A percentile compares a stretch with the other conserved stretches of the same genome.
Evolutionary conservation across 1,284 basidiomycete species (phyloP).

Genomic region (Tetrapyrgos nigripes): DNA sequence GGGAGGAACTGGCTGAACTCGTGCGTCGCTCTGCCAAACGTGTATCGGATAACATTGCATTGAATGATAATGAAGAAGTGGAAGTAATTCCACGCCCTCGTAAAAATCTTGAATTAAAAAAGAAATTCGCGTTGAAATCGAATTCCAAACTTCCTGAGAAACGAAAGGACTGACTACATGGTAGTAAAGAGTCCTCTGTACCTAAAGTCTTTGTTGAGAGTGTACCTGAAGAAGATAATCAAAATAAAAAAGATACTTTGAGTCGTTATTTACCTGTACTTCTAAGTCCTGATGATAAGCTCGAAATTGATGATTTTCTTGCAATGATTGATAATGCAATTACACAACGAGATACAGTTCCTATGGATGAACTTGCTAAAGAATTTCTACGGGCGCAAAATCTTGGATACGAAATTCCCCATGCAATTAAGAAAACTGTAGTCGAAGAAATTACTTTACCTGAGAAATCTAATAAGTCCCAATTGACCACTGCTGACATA

Average conservation of each 20-base stretch:
- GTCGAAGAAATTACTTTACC: too few relatives aligned
- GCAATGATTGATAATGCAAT: background rate
- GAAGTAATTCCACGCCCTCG: background rate
- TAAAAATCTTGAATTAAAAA: background rate
- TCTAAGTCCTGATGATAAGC: constrained; percentile 9
- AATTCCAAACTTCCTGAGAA: too few relatives aligned
- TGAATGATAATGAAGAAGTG: constrained; percentile 6
- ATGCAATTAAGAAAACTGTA: too few relatives aligned
- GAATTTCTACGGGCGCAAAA: too few relatives aligned
- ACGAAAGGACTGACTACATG: background rate
- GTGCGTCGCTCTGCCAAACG: constrained; percentile 3
- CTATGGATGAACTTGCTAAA: too few relatives aligned
- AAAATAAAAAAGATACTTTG: background rate
- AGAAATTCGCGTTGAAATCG: too few relatives aligned
- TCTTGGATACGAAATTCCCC: too few relatives aligned
- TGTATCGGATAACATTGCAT: background rate
- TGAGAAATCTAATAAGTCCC: too few relatives aligned
- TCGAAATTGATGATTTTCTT: constrained; percentile 11
- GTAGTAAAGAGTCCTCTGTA: background rate
- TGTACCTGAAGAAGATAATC: constrained; percentile 4
- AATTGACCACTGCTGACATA: too few relatives aligned
- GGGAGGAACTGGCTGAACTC: constrained; percentile 15
- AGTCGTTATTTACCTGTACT: constrained; percentile 11
- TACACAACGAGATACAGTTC: background rate
- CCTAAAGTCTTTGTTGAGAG: background rate